These are phyloP conservation scores for Williopsis jadinii DNA, from an alignment of 1,139 yeast species.

Conservation along the genomic window DNA sequence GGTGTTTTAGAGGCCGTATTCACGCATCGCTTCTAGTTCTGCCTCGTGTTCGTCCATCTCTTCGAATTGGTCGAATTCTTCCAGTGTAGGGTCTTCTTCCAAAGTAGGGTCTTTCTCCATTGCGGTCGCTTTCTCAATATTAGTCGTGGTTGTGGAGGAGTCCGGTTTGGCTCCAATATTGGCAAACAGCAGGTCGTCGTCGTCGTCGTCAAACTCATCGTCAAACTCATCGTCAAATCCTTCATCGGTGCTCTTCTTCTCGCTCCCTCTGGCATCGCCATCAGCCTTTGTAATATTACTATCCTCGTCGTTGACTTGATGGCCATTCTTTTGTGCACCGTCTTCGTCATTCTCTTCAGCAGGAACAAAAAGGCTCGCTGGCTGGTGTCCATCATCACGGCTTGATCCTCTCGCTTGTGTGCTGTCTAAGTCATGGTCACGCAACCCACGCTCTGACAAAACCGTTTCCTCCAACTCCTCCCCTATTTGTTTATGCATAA, in stretches of 20 bases:
- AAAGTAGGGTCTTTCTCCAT: too few relatives aligned
- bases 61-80: slow-evolving; percentile 12
- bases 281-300: not conserved
- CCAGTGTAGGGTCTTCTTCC: slow-evolving; percentile 4
- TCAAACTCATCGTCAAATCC: not conserved
- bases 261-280: not conserved
- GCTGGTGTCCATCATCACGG: not conserved
- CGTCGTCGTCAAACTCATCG: slow-evolving; percentile 9
- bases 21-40: slow-evolving; percentile 19
- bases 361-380: not conserved
- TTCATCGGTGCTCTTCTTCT: too few relatives aligned
- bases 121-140: too few relatives aligned
- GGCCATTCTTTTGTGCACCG: not conserved
- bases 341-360: not conserved
- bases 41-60: slow-evolving; percentile 12
- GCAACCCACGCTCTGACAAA: too few relatives aligned
- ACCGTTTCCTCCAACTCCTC: too few relatives aligned
- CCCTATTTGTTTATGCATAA: too few relatives aligned
- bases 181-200: slow-evolving; percentile 4
- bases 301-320: too few relatives aligned
- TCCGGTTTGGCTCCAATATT: not conserved
- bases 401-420: too few relatives aligned
- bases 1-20: slow-evolving; percentile 7
- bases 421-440: too few relatives aligned
- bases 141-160: too few relatives aligned